phyloP scores from a whole-genome alignment of 2,329 filamentous ascomycete species.

The Paraphoma chrysanthemicola region DNA sequence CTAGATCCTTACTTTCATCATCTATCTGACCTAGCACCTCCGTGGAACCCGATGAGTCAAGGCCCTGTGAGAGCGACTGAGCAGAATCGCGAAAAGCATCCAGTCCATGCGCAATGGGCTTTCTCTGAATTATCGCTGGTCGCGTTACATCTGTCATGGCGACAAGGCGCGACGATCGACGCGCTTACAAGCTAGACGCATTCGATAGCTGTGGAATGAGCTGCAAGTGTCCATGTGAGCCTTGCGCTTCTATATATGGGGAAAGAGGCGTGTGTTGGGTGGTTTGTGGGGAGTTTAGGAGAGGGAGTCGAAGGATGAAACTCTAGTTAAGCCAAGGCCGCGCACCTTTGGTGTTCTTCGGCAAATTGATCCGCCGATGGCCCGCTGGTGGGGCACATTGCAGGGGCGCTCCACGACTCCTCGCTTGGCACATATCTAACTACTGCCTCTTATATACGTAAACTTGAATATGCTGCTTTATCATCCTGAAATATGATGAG shows the following conservation, averaged over 20 bases:
- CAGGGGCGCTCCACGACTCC: no score
- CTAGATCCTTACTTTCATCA: not conserved
- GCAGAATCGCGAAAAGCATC: no score
- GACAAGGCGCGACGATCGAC: not conserved
- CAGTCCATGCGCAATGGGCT: constrained; percentile 47
- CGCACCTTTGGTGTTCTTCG: no score
- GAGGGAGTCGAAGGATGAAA: no score
- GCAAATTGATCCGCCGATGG: no score
- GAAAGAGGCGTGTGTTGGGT: not conserved
- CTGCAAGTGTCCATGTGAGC: not conserved
- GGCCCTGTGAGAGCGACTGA: constrained; percentile 1
- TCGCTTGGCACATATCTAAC: no score
- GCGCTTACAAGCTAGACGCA: not conserved
- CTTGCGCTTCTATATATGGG: not conserved
- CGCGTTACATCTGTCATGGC: not conserved
- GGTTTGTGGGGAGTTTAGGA: no score
- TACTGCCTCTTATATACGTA: no score
- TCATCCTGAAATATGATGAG: no score
- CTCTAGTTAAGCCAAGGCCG: no score
- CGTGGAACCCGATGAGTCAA: not conserved
- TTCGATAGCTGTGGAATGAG: not conserved
- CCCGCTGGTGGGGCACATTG: no score
- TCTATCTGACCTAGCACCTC: not conserved
- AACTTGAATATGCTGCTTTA: no score
- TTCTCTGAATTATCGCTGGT: not conserved